Evolutionary conservation across 2,329 filamentous ascomycete species (phyloP).

Genomic region (Aspergillus intermedius): DNA sequence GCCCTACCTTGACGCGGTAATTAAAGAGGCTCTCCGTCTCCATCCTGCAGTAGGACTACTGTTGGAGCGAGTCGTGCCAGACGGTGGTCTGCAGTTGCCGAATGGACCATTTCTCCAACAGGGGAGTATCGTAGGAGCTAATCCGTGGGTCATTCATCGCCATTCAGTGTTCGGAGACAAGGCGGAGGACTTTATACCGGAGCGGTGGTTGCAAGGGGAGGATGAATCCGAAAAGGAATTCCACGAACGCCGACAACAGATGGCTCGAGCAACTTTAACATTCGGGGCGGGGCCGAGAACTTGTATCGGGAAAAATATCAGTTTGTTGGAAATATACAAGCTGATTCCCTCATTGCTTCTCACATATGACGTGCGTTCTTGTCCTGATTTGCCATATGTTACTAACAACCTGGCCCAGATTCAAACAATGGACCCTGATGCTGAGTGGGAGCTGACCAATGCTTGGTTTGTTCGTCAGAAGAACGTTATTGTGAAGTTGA

Average conservation of each 20-base stretch:
- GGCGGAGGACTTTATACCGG: conserved; percentile 15
- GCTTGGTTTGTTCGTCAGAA: conserved; percentile 47
- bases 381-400: neutral
- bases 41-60: conserved; percentile 19
- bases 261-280: conserved; percentile 17
- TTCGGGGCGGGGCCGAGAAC: conserved; percentile 49
- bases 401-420: conserved; percentile 7
- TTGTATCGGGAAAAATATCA: conserved; percentile 15
- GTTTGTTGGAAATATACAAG: conserved; percentile 22
- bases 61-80: conserved; percentile 19
- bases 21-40: conserved; percentile 22
- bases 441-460: conserved; percentile 29
- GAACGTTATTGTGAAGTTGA: conserved; percentile 25
- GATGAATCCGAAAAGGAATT: conserved; percentile 11
- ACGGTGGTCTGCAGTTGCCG: conserved; percentile 15
- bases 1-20: conserved; percentile 24
- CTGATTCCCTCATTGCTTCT: conserved; percentile 43
- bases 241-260: conserved; percentile 10
- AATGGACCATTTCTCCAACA: conserved; percentile 15
- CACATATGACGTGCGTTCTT: neutral
- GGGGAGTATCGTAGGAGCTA: conserved; percentile 27
- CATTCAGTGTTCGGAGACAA: conserved; percentile 16
- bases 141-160: conserved; percentile 26
- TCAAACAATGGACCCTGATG: conserved; percentile 9
- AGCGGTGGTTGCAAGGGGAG: conserved; percentile 16